Percentiles rank a stretch among this genome's conserved stretches.
Conservation (phyloP, 2,329 filamentous ascomycete genomes). For the Cladosporium sp. region DNA sequence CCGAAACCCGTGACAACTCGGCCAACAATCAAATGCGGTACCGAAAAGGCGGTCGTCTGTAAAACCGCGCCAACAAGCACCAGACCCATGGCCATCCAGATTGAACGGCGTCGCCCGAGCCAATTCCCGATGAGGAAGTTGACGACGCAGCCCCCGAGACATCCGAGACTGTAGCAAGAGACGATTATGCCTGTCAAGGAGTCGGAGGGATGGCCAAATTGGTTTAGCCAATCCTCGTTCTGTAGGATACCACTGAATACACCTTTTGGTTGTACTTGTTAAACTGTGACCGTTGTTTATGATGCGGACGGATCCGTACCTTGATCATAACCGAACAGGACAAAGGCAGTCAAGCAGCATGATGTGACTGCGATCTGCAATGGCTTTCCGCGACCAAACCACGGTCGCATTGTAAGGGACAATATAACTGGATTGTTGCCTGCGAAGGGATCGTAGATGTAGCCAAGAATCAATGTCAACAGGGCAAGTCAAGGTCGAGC, state of each 20-base stretch:
- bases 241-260: conserved; percentile 37
- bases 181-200: conserved; percentile 42
- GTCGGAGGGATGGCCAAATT: conserved; percentile 35
- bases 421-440: too few relatives aligned
- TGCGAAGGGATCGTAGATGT: too few relatives aligned
- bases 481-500: too few relatives aligned
- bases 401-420: too few relatives aligned
- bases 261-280: too few relatives aligned
- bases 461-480: too few relatives aligned
- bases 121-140: conserved; percentile 36
- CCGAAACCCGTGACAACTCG: conserved; percentile 47
- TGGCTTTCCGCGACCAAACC: too few relatives aligned
- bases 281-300: too few relatives aligned
- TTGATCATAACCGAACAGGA: conserved; percentile 32
- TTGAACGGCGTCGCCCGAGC: conserved; percentile 33
- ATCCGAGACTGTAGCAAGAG: conserved; percentile 36
- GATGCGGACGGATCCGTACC: too few relatives aligned
- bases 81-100: conserved; percentile 42
- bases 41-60: conserved; percentile 41
- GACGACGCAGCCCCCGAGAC: conserved; percentile 36
- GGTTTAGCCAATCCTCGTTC: conserved; percentile 37
- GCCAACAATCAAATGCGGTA: conserved; percentile 44
- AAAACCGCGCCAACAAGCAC: conserved; percentile 43
- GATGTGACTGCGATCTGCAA: too few relatives aligned
- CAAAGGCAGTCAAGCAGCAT: too few relatives aligned